Base-by-base conservation (phyloP, 2,329 filamentous ascomycete genomes). In the Nemania bipapillata region DNA sequence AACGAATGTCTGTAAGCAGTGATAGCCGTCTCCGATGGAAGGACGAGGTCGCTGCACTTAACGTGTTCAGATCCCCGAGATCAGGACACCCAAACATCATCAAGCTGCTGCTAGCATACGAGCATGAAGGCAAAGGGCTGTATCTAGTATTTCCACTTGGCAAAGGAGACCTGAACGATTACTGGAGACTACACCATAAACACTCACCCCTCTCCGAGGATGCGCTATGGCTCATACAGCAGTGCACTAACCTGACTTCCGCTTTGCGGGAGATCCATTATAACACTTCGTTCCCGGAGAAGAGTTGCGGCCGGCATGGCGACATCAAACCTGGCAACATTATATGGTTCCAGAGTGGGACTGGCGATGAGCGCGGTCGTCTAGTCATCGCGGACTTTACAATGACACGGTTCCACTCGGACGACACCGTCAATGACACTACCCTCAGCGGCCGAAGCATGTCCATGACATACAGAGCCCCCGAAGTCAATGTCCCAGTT, bases 121-220 rank as follows among this genome's bases (percentile, higher is more conserved):
- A 54, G 17, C 30, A 54, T n/a, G 30, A 22, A 4, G 52, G n/a
- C 17, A 35, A 22, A 22, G 52, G 52, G 4, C n/a, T 49, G 9
- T 54, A 35, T 15, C n/a, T 54, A 37, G 28, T 54, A 35, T 54
- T 54, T 54, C 52, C 52, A 11, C 26, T 54, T 37, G 52, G 28
- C 1, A n/a, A 37, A 37, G 52, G 52, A 9, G 26, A 54, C 11
- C 15, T 54, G 52, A 12, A 35, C 8, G 11, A 54, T 5, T 54
- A 54, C 15, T 54, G 52, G 30, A 22, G 15, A n/a, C 12, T 15
- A 9, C 35, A 35, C 24, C n/a, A 12, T 3, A n/a, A 28, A 2
- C 52, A 32, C 26, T 32, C 26, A 1, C 20, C 30, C 12, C 9
- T 17, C 5, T 17, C 12, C 3, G 50, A 37, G 15, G 28, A 54